These are phyloP conservation scores for Litsea cubeba DNA, from an alignment of 164 flowering plant genomes.

Conservation along the genomic window DNA sequence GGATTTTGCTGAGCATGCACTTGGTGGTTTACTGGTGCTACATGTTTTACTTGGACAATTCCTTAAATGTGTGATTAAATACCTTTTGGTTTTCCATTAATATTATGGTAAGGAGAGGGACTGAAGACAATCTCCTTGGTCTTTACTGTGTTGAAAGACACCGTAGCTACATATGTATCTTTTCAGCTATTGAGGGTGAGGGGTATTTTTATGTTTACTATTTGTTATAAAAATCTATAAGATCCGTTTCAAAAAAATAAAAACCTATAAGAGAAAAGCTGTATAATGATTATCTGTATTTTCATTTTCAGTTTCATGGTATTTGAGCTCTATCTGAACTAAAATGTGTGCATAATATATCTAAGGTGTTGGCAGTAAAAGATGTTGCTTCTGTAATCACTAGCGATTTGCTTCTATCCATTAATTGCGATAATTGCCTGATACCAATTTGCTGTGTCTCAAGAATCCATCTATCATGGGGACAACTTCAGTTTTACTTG, in stretches of 20 bases:
- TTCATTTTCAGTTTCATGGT: neutral
- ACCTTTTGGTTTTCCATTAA: neutral
- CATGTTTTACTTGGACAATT: neutral
- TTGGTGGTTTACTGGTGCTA: neutral
- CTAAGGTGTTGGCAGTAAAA: too few relatives aligned
- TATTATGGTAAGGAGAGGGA: neutral
- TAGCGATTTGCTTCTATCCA: too few relatives aligned
- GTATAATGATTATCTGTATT: neutral
- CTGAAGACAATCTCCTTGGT: constrained; percentile 1
- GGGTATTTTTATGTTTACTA: neutral
- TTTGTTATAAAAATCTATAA: too few relatives aligned
- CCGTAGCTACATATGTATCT: neutral
- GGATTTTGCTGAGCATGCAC: constrained; percentile 1
- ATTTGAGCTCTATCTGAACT: neutral
- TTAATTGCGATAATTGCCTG: too few relatives aligned
- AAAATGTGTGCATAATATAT: too few relatives aligned
- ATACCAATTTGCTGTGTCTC: too few relatives aligned
- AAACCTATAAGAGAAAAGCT: neutral
- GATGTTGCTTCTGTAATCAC: too few relatives aligned
- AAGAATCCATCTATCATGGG: too few relatives aligned
- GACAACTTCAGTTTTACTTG: too few relatives aligned
- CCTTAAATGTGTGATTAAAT: neutral
- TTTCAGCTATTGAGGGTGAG: neutral
- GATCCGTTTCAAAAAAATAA: neutral
- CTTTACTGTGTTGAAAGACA: neutral